Evolutionary conservation across 2,329 filamentous ascomycete genomes (phyloP), one percentile per base, ranked within the genome.

Genomic region (Juglanconis juglandina): DNA sequence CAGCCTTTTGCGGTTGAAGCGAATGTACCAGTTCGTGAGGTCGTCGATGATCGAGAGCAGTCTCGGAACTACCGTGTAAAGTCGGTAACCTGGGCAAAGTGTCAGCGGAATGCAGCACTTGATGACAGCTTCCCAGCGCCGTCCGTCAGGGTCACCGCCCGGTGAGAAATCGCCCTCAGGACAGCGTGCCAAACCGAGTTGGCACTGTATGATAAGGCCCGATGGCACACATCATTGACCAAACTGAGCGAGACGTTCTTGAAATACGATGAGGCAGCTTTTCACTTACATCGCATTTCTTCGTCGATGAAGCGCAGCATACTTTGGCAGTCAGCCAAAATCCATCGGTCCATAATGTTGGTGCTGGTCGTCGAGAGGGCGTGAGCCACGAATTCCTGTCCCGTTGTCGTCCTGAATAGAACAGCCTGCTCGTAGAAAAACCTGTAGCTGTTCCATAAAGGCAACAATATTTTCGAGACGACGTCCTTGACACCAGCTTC

Each of bases 1-100:
- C 66, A 96, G 81, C 56, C 92, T 87, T 74, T 90, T 90, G 56
- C 93, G 85, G 79, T 96, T 96, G 79, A 96, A 96, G 63, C 92
- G 85, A 72, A 96, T 97, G 76, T 96, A 96, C 93, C 92, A 96
- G 76, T 97, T 97, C n/a, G 93, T 96, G 3, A 90, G 92, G 75
- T 96, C 92, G 70, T 97, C 94, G 66, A 97, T 96, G 69, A 96
- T 83, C 59, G 83, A 83, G 17, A 96, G 82, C 60, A 97, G 78
- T 64, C 90, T 84, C 7, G 93, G 93, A 50, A 96, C 92, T 47
- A 97, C 93, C 1, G 93, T 97, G 75, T 96, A 97, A 35, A 92
- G 77, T 46, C 89, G 87, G 72, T 92, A 92, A 6, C 78, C 87
- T 80, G 57, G 6, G 48, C 42, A n/a, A 1, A 17, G 17, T 17